Percentiles rank a stretch among this genome's conserved stretches.
Evolutionary conservation across 176 grass and related monocot genomes (phyloP).

Genomic region (Lolium rigidum): DNA sequence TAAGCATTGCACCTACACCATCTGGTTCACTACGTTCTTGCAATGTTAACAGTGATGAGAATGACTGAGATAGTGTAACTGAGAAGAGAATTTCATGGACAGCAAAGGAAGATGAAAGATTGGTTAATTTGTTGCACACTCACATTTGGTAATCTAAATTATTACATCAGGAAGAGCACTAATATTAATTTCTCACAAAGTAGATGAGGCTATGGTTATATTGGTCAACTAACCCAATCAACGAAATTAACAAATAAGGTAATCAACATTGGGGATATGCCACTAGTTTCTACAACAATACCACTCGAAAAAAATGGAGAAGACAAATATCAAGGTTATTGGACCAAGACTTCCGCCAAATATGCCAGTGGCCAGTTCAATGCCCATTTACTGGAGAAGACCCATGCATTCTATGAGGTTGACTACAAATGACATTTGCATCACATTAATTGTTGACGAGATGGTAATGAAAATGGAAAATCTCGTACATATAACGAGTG

Average conservation of each 20-base stretch:
- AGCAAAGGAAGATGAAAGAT: background rate
- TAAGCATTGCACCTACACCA: background rate
- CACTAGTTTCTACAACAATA: background rate
- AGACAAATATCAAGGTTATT: background rate
- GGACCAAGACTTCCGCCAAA: background rate
- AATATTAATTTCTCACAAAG: background rate
- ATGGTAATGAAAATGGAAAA: background rate
- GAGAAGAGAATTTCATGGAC: slow-evolving; percentile 11
- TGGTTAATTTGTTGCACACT: background rate
- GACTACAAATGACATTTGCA: background rate
- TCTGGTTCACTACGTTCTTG: background rate
- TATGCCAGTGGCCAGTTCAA: background rate
- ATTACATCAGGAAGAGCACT: background rate
- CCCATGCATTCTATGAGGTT: background rate
- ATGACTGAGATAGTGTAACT: background rate
- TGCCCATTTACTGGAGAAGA: background rate
- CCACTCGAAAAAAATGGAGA: background rate
- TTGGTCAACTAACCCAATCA: background rate
- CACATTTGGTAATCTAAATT: background rate
- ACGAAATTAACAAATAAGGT: background rate
- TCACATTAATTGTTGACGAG: background rate
- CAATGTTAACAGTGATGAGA: background rate
- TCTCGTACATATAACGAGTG: background rate
- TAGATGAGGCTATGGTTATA: background rate
- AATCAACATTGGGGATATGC: background rate